phyloP scores from a whole-genome alignment of 768 basidiomycete species.

The Lactarius pseudohatsudake region DNA sequence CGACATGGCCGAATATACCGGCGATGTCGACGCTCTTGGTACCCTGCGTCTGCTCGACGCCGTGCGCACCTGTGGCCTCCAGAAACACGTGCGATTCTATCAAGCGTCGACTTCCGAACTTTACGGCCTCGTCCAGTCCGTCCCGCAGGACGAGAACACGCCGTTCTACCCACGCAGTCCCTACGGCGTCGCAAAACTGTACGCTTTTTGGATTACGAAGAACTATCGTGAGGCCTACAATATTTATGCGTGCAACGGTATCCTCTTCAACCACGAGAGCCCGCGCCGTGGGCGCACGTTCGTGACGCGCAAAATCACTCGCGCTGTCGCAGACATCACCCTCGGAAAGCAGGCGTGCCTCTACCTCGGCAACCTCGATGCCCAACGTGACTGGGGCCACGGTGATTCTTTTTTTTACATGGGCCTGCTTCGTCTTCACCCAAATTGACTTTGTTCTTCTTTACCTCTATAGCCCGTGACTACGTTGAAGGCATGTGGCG shows the following conservation, averaged over 20 bases:
- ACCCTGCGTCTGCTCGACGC: conserved; percentile 95
- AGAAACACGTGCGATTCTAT: conserved; percentile 93
- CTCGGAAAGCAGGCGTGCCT: conserved; percentile 87
- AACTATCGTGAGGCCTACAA: conserved; percentile 95
- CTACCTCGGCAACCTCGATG: conserved; percentile 93
- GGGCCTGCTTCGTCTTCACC: background rate
- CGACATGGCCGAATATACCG: conserved; percentile 99
- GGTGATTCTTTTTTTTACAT: conserved; percentile 43
- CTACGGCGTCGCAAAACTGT: conserved; percentile 94
- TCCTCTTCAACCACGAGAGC: conserved; percentile 98
- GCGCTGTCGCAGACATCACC: conserved; percentile 90
- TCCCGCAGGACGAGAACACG: conserved; percentile 92
- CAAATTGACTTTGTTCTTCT: background rate
- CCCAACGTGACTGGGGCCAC: conserved; percentile 97
- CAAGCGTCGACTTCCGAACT: conserved; percentile 97
- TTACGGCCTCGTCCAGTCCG: conserved; percentile 95
- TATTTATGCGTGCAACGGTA: conserved; percentile 96
- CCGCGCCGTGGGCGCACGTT: conserved; percentile 93
- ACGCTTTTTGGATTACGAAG: conserved; percentile 87
- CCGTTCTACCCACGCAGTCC: conserved; percentile 99
- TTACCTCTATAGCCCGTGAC: conserved; percentile 56
- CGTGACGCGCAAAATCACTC: conserved; percentile 91
- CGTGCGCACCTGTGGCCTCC: conserved; percentile 91
- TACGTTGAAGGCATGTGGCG: conserved; percentile 99
- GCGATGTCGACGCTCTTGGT: conserved; percentile 93